phyloP scores from a whole-genome alignment of 495 filamentous ascomycete species.

The Penicillium chermesinum region DNA sequence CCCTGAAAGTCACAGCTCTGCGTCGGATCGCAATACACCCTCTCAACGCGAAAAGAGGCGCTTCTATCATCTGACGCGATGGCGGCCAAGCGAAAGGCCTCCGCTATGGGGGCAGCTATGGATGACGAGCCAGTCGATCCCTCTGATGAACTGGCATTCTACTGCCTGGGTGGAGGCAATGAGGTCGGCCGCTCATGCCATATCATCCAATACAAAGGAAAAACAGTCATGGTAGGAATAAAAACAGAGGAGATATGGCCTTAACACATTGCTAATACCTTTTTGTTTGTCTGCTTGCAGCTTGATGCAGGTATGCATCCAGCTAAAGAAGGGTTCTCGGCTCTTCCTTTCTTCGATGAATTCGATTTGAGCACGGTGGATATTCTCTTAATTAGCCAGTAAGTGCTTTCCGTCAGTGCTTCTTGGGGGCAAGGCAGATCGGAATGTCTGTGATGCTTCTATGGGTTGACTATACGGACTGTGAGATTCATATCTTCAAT shows the following conservation, averaged over 20 bases:
- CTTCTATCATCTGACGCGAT: constrained; percentile 34
- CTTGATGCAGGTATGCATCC: constrained; percentile 96
- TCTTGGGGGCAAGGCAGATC: too few species aligned
- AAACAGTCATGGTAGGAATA: constrained; percentile 86
- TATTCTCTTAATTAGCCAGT: constrained; percentile 96
- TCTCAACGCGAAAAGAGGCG: not conserved
- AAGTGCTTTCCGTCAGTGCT: constrained; percentile 44
- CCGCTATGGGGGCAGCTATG: constrained; percentile 53
- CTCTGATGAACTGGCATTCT: constrained; percentile 85
- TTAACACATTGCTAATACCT: not conserved
- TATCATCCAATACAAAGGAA: constrained; percentile 97
- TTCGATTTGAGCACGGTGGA: constrained; percentile 97
- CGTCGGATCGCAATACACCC: not conserved
- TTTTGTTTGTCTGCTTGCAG: constrained; percentile 18
- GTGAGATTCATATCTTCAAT: too few species aligned
- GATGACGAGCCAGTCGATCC: constrained; percentile 70
- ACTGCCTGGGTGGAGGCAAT: constrained; percentile 90
- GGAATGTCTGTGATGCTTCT: too few species aligned
- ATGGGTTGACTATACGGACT: too few species aligned
- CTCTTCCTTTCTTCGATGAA: constrained; percentile 95
- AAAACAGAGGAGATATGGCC: not conserved
- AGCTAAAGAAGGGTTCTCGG: constrained; percentile 91
- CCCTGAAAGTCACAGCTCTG: constrained; percentile 3
- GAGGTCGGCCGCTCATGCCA: constrained; percentile 97
- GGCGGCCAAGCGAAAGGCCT: constrained; percentile 72